These are phyloP conservation scores for Pythium graminicola DNA, from an alignment of 352 stramenopile genomes.

Conservation along the genomic window DNA sequence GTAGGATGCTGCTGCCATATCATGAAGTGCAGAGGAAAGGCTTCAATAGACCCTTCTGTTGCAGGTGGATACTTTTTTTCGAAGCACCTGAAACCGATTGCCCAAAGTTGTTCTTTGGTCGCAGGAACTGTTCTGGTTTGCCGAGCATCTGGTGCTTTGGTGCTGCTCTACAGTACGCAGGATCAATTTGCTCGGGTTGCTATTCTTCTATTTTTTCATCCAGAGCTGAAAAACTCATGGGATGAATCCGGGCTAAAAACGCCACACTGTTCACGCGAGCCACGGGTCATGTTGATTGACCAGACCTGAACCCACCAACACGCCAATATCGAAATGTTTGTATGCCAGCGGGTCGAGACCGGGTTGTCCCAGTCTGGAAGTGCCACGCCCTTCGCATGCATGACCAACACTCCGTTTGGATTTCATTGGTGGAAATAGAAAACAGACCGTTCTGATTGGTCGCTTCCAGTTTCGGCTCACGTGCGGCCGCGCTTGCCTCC, in stretches of 20 bases:
- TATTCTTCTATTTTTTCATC: slow-evolving; percentile 14
- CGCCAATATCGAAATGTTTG: slow-evolving; percentile 12
- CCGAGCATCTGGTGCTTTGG: slow-evolving; percentile 14
- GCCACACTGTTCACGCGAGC: slow-evolving; percentile 6
- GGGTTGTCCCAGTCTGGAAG: slow-evolving; percentile 11
- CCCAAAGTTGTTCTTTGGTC: background rate
- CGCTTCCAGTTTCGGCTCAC: slow-evolving; percentile 12
- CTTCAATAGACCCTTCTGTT: too few species aligned
- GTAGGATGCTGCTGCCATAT: too few species aligned
- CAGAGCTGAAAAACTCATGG: slow-evolving; percentile 10
- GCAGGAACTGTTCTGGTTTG: slow-evolving; percentile 20
- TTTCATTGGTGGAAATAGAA: slow-evolving; percentile 22
- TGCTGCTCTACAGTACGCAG: background rate
- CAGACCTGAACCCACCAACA: background rate
- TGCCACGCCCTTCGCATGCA: slow-evolving; percentile 19
- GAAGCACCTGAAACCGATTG: slow-evolving; percentile 4
- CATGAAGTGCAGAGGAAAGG: too few species aligned
- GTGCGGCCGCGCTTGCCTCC: slow-evolving; percentile 18
- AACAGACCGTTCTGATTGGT: slow-evolving; percentile 16
- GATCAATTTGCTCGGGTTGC: background rate
- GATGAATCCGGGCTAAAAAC: slow-evolving; percentile 6
- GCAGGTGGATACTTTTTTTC: slow-evolving; percentile 10
- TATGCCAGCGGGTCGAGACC: slow-evolving; percentile 11
- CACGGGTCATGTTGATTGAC: background rate
- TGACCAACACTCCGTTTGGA: slow-evolving; percentile 19